Evolutionary conservation across 352 stramenopile genomes (phyloP).

Genomic region (Aphanomyces invadans): DNA sequence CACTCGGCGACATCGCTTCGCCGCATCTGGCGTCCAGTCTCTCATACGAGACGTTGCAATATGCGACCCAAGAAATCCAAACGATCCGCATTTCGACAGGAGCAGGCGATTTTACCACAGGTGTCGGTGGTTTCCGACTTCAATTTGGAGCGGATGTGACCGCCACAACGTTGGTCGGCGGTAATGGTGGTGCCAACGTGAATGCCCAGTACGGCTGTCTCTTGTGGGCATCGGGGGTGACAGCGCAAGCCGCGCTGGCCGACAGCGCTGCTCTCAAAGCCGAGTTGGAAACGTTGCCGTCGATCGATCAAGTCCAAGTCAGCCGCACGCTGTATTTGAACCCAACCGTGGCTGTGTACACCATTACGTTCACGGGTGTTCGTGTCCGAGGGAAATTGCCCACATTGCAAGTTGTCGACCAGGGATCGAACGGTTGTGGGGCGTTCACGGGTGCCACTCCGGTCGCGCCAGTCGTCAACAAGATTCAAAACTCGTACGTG

Average conservation of each 20-base stretch:
- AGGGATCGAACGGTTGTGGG: conserved; percentile 89
- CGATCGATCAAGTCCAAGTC: conserved; percentile 70
- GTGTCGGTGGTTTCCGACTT: conserved; percentile 82
- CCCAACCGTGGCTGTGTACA: conserved; percentile 76
- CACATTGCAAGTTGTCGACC: conserved; percentile 74
- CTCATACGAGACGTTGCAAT: conserved; percentile 33
- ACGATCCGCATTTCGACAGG: conserved; percentile 43
- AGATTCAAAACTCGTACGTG: conserved; percentile 46
- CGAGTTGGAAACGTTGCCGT: conserved; percentile 54
- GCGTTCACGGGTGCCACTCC: conserved; percentile 36
- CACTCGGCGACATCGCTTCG: conserved; percentile 3
- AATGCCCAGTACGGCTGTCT: conserved; percentile 75
- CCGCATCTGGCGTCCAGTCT: conserved; percentile 27
- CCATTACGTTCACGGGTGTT: conserved; percentile 86
- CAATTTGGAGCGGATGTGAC: conserved; percentile 86
- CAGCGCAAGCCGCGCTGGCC: conserved; percentile 28
- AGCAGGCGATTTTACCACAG: conserved; percentile 33
- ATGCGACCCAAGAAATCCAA: conserved; percentile 58
- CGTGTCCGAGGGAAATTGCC: conserved; percentile 87
- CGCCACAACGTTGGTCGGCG: conserved; percentile 62
- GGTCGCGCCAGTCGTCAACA: conserved; percentile 29
- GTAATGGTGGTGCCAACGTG: conserved; percentile 52
- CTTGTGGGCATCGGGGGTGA: conserved; percentile 55
- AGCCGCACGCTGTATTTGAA: conserved; percentile 37
- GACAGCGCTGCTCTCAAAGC: conserved; percentile 51